Conservation (phyloP, 805 yeast genomes). For the Teunomyces lycoperdinae region DNA sequence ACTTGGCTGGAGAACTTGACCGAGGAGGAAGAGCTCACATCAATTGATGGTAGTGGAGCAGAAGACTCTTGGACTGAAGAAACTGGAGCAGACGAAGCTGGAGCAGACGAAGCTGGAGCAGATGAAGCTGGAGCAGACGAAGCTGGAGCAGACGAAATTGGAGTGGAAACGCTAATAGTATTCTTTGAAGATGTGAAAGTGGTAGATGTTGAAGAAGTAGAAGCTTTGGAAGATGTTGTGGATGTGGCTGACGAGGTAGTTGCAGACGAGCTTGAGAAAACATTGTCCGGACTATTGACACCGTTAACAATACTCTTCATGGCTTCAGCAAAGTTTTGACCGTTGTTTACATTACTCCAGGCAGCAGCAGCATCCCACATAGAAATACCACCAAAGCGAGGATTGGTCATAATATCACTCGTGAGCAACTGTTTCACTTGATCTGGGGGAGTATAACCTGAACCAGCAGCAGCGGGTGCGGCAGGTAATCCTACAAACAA, state of each 20-base stretch:
- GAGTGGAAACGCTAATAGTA: conserved; percentile 2
- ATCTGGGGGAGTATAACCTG: conserved; percentile 46
- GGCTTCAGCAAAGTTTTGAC: conserved; percentile 15
- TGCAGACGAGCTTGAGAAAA: background rate
- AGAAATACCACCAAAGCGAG: conserved; percentile 36
- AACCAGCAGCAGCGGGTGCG: conserved; percentile 46
- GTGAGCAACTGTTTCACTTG: conserved; percentile 14
- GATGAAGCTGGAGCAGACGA: conserved; percentile 9
- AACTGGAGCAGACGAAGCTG: background rate
- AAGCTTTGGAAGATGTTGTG: background rate
- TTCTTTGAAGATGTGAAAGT: conserved; percentile 2
- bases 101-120: conserved; percentile 1
- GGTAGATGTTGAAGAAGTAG: conserved; percentile 6
- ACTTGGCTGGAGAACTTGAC: background rate
- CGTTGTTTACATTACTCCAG: conserved; percentile 11
- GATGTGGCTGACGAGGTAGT: too few species aligned
- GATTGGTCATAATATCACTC: conserved; percentile 14
- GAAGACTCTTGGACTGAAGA: background rate
- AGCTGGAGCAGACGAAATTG: conserved; percentile 5
- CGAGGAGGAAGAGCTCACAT: conserved; percentile 4
- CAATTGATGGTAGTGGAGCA: background rate
- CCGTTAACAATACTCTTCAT: conserved; percentile 15
- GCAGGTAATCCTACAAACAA: conserved; percentile 72
- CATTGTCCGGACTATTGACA: conserved; percentile 6
- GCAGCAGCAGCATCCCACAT: conserved; percentile 39